Conservation (phyloP, 805 yeast species). For the Naumovozyma baii region DNA sequence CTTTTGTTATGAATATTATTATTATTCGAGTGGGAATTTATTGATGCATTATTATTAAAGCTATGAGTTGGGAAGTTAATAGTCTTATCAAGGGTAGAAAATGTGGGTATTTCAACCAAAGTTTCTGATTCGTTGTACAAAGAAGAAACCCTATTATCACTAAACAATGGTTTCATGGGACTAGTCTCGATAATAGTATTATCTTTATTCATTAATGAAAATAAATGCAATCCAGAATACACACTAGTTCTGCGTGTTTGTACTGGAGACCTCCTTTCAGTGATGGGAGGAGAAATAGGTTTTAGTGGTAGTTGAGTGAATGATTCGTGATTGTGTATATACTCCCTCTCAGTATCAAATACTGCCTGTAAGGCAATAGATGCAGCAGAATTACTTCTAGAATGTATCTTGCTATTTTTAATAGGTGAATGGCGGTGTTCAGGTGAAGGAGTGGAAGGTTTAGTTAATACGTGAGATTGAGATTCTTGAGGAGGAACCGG, state of each 20-base stretch:
- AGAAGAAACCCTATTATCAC: background rate
- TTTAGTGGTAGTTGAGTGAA: background rate
- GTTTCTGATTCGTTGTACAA: background rate
- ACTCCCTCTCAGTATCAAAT: conserved; percentile 46
- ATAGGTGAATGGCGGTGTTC: conserved; percentile 18
- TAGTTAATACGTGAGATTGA: conserved; percentile 47
- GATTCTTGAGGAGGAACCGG: conserved; percentile 66
- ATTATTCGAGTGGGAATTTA: background rate
- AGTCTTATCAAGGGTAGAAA: background rate
- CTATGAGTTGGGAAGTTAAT: background rate
- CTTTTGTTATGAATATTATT: background rate
- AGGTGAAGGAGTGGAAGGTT: conserved; percentile 32
- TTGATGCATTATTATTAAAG: background rate
- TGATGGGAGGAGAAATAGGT: background rate
- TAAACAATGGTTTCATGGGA: conserved; percentile 9
- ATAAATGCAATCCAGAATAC: background rate
- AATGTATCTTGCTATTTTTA: conserved; percentile 21
- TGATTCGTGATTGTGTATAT: conserved; percentile 4
- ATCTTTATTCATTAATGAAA: conserved; percentile 16
- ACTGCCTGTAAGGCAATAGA: conserved; percentile 65
- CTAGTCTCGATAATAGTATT: conserved; percentile 22
- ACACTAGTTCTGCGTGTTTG: conserved; percentile 3
- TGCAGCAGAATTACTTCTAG: conserved; percentile 42
- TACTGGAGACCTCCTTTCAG: background rate
- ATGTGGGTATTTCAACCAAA: background rate